Evolutionary conservation across 441 rosid genomes (phyloP).

Genomic region (Gossypium davidsonii): DNA sequence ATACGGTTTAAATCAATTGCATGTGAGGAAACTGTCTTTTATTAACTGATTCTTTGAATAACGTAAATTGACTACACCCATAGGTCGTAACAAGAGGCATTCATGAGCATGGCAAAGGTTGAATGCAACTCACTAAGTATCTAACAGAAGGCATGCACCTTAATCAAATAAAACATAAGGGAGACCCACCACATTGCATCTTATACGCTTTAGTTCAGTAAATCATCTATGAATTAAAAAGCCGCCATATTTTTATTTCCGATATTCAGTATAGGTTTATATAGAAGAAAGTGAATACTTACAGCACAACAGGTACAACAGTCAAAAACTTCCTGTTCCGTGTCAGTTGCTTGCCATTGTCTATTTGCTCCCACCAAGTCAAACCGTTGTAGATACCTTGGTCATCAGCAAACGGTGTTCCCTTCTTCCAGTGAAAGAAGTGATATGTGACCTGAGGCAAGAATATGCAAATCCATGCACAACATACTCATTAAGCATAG

Average conservation of each 20-base stretch:
- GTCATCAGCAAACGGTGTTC: slow-evolving; percentile 83
- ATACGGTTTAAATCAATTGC: background rate
- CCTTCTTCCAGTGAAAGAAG: slow-evolving; percentile 91
- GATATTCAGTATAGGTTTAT: background rate
- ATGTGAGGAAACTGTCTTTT: background rate
- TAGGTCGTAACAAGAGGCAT: background rate
- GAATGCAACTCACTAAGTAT: too few relatives aligned
- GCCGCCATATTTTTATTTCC: too few relatives aligned
- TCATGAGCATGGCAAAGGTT: background rate
- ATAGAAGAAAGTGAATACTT: slow-evolving; percentile 24
- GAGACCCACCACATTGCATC: too few relatives aligned
- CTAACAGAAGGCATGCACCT: too few relatives aligned
- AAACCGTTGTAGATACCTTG: slow-evolving; percentile 70
- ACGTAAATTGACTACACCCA: background rate
- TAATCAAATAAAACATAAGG: too few relatives aligned
- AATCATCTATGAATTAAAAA: too few relatives aligned
- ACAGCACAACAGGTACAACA: slow-evolving; percentile 76
- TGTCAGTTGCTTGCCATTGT: slow-evolving; percentile 82
- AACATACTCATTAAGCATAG: slow-evolving; percentile 14
- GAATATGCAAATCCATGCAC: slow-evolving; percentile 3
- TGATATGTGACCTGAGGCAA: slow-evolving; percentile 70
- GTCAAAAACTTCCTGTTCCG: slow-evolving; percentile 82
- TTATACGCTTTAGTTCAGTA: too few relatives aligned
- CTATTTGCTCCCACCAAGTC: slow-evolving; percentile 91
- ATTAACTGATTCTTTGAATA: too few relatives aligned